Evolutionary conservation across 345 rosid genomes (phyloP), one percentile per base, ranked within the genome.

Genomic region (Capsella bursapastoris): DNA sequence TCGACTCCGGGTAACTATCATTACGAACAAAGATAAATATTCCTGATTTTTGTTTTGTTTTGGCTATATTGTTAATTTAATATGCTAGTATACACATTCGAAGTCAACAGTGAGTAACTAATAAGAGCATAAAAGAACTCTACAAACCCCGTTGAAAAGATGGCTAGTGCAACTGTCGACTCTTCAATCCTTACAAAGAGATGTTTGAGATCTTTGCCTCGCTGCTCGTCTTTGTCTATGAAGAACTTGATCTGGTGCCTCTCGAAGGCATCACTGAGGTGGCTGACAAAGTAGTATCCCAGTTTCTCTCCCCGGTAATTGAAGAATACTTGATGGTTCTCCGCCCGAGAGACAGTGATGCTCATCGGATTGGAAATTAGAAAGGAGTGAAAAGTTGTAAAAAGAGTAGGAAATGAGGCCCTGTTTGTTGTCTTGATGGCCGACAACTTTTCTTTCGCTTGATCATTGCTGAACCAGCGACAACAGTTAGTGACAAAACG

Each of bases 131-230:
- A 3, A 47, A 47, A 47, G 3, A 15, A 47, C 0, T 14, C 3
- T n/a, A 8, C 28, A 49, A 49, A 58, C 64, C 66, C 43, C 0
- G 49, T 43, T 7, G 66, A 62, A 22, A 62, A 62, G 34, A 62
- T 43, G 16, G 14, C 66, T 0, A 62, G 37, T 0, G 51, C 66
- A 1, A 62, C 8, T 1, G 3, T 66, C 2, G 59, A 66, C 22
- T 66, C 71, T 35, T 66, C 11, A 8, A 66, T 66, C 16, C 59
- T 66, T 7, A 35, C 14, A 52, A 66, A 37, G 8, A 66, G 48
- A 40, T 51, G 13, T 22, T 38, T 51, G 7, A 66, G 43, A 1
- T 66, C 59, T 25, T 25, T 38, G 6, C 71, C 71, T 34, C 69
- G 16, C 11, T 11, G 57, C 16, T 48, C 69, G 44, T 32, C 0